Evolutionary conservation across 345 rosid genomes (phyloP).

Genomic region (Firmiana major): DNA sequence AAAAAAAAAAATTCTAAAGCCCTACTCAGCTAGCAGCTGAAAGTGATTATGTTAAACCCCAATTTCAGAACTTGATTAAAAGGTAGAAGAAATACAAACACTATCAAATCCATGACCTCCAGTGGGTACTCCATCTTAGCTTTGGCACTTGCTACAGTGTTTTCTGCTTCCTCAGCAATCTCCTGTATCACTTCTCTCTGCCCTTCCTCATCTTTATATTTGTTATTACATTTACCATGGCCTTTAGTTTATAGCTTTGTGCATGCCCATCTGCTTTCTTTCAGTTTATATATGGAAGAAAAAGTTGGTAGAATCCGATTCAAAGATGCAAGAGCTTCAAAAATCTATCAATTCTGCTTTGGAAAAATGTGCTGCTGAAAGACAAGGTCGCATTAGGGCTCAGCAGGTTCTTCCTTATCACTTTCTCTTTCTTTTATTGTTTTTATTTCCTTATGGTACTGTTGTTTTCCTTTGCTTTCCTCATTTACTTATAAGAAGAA

Average conservation of each 20-base stretch:
- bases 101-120: neutral
- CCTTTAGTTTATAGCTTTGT: neutral
- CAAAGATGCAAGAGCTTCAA: slow-evolving; percentile 48
- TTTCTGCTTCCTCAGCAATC: slow-evolving; percentile 13
- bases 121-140: slow-evolving; percentile 1
- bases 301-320: slow-evolving; percentile 30
- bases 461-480: neutral
- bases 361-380: slow-evolving; percentile 69
- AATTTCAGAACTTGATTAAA: neutral
- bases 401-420: slow-evolving; percentile 55
- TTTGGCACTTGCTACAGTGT: slow-evolving; percentile 2
- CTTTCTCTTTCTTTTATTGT: neutral
- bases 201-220: neutral
- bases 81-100: neutral
- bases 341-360: slow-evolving; percentile 53
- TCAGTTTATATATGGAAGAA: slow-evolving; percentile 52
- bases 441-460: neutral
- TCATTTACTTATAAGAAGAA: neutral
- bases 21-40: neutral
- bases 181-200: neutral
- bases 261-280: neutral
- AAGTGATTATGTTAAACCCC: neutral
- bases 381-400: slow-evolving; percentile 86
- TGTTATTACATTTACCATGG: neutral
- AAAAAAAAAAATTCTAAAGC: neutral